Evolutionary conservation across 83 land plant genomes (phyloP).

Genomic region (Picea abies): DNA sequence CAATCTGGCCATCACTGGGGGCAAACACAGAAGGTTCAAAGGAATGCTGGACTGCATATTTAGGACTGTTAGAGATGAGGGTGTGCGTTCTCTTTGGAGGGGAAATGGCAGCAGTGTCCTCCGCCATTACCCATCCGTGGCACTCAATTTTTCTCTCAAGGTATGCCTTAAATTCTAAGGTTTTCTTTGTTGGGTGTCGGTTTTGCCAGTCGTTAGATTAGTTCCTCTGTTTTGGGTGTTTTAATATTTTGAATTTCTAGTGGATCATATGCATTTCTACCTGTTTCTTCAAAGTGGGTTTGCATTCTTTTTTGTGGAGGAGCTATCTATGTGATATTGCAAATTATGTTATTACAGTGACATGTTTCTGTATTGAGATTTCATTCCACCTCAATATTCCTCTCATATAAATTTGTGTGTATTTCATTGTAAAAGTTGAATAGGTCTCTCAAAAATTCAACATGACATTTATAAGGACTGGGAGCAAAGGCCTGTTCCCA

Average conservation of each 20-base stretch:
- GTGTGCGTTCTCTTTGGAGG: constrained; percentile 85
- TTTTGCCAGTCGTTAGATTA: not conserved
- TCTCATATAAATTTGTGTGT: no score
- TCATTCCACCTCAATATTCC: no score
- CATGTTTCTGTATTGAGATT: no score
- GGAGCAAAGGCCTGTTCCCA: no score
- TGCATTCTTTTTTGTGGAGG: not conserved
- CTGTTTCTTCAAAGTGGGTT: not conserved
- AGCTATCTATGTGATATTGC: no score
- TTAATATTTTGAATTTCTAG: not conserved
- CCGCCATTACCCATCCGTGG: constrained; percentile 94
- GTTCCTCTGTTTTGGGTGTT: not conserved
- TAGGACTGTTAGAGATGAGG: constrained; percentile 85
- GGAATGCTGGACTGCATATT: constrained; percentile 89
- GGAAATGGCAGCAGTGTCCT: constrained; percentile 96
- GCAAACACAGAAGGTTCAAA: constrained; percentile 56
- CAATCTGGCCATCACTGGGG: constrained; percentile 68
- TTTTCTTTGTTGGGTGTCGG: no score
- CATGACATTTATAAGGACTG: no score
- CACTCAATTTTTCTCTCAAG: constrained; percentile 95
- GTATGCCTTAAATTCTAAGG: constrained; percentile 8
- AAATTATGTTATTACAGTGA: no score
- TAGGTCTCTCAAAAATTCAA: no score
- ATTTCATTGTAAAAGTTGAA: no score
- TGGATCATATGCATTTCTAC: not conserved